Conservation (phyloP, 352 stramenopile genomes). For the Phytophthora fragariae region DNA sequence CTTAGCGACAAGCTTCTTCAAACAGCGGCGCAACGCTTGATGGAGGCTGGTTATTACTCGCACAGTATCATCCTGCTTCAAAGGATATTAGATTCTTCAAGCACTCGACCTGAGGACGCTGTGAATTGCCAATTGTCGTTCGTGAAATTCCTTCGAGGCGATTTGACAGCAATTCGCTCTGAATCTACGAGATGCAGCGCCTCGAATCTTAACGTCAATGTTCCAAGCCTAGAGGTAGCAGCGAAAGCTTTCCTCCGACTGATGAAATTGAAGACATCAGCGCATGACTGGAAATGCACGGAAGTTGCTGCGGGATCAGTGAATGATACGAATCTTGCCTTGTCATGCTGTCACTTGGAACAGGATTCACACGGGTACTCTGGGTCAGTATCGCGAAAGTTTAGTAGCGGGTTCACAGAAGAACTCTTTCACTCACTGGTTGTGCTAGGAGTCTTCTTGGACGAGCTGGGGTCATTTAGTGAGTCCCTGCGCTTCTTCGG, state of each 20-base stretch:
- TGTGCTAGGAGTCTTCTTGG: conserved; percentile 71
- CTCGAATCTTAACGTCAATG: background rate
- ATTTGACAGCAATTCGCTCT: conserved; percentile 22
- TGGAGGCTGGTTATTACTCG: conserved; percentile 38
- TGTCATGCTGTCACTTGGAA: conserved; percentile 12
- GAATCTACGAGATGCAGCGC: conserved; percentile 15
- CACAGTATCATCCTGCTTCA: conserved; percentile 30
- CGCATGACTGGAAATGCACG: conserved; percentile 36
- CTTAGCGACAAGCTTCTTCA: conserved; percentile 2
- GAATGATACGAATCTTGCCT: conserved; percentile 14
- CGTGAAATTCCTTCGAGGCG: conserved; percentile 40
- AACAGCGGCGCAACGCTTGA: conserved; percentile 23
- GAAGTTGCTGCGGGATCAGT: conserved; percentile 1
- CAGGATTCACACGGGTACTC: background rate
- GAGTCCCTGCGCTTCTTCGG: conserved; percentile 57
- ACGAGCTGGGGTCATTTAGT: conserved; percentile 61
- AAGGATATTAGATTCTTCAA: conserved; percentile 4
- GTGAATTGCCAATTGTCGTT: conserved; percentile 39
- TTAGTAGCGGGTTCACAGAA: conserved; percentile 50
- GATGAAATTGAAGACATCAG: conserved; percentile 21
- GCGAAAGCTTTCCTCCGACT: conserved; percentile 33
- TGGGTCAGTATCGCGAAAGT: conserved; percentile 19
- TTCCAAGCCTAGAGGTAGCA: conserved; percentile 35
- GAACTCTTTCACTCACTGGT: conserved; percentile 58
- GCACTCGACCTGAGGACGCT: background rate